Evolutionary conservation across 2,329 filamentous ascomycete species (phyloP).

Genomic region (Graphilbum sp.): DNA sequence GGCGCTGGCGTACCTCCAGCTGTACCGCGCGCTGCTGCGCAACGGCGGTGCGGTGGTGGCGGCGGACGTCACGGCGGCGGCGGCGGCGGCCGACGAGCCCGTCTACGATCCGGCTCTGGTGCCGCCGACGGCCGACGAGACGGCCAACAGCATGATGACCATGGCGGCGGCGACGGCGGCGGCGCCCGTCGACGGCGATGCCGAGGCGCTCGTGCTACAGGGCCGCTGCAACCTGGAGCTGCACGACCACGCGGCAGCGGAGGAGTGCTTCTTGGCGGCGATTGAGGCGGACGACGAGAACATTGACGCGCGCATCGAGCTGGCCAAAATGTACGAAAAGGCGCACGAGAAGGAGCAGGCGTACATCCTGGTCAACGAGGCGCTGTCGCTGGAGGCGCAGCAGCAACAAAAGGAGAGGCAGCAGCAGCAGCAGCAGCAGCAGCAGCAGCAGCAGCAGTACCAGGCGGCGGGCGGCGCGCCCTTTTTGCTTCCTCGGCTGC

Average conservation of each 20-base stretch:
- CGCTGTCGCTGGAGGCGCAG: slow-evolving; percentile 45
- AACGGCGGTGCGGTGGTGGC: background rate
- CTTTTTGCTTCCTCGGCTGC: no score
- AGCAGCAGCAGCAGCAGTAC: background rate
- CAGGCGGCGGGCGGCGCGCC: no score
- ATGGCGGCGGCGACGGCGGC: no score
- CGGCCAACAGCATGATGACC: background rate
- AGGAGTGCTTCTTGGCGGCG: slow-evolving; percentile 60
- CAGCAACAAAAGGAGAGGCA: slow-evolving; percentile 17
- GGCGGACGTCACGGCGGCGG: background rate
- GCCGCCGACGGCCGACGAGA: background rate
- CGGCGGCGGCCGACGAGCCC: background rate
- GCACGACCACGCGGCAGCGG: slow-evolving; percentile 49
- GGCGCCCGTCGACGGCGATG: slow-evolving; percentile 23
- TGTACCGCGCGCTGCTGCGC: slow-evolving; percentile 31
- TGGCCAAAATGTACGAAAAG: slow-evolving; percentile 74
- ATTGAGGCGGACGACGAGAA: slow-evolving; percentile 55
- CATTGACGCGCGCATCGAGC: slow-evolving; percentile 59
- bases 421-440: background rate
- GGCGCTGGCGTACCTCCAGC: slow-evolving; percentile 40
- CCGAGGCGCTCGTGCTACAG: slow-evolving; percentile 35
- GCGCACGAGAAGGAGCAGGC: slow-evolving; percentile 59
- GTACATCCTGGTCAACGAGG: slow-evolving; percentile 59
- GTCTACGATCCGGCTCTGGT: background rate
- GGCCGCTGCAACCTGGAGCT: slow-evolving; percentile 54